Percentiles rank a stretch among this genome's conserved stretches.
Evolutionary conservation across 1,139 yeast genomes (phyloP).

Genomic region (Diutina pseudorugosa): DNA sequence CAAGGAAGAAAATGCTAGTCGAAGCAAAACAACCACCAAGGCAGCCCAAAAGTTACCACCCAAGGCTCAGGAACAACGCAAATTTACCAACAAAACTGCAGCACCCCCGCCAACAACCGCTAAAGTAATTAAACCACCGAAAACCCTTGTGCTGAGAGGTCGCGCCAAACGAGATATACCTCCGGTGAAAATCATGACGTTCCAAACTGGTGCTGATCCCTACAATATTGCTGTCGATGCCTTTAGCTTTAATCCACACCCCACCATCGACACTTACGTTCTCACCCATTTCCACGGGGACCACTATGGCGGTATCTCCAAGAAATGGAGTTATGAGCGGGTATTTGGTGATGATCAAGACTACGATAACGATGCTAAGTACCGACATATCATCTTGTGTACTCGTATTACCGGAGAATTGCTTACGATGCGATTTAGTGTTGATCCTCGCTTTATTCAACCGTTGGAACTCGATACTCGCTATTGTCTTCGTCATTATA

Average conservation of each 20-base stretch:
- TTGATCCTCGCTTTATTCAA: conserved; percentile 39
- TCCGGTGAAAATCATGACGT: conserved; percentile 37
- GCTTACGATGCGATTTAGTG: conserved; percentile 39
- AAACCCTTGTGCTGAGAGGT: background rate
- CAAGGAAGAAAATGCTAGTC: background rate
- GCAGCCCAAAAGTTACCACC: background rate
- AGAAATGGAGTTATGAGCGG: conserved; percentile 52
- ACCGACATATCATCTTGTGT: conserved; percentile 40
- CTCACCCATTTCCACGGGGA: conserved; percentile 85
- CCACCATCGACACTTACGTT: conserved; percentile 37
- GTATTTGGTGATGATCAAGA: conserved; percentile 17
- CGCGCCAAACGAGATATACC: conserved; percentile 25
- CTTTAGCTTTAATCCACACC: conserved; percentile 41
- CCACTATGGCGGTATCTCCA: conserved; percentile 79
- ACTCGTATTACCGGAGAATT: conserved; percentile 56
- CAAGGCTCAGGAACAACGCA: background rate
- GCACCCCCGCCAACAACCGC: background rate
- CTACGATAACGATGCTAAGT: background rate
- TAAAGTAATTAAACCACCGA: background rate
- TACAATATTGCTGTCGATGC: conserved; percentile 54
- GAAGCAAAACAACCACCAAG: background rate
- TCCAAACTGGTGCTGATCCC: conserved; percentile 14
- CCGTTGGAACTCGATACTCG: conserved; percentile 32
- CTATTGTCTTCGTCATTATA: conserved; percentile 16
- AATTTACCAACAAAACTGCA: background rate